A percentile compares a stretch with the other conserved stretches of the same genome.
Conservation (phyloP, 2,329 filamentous ascomycete genomes). For the Aspergillus tamarii region DNA sequence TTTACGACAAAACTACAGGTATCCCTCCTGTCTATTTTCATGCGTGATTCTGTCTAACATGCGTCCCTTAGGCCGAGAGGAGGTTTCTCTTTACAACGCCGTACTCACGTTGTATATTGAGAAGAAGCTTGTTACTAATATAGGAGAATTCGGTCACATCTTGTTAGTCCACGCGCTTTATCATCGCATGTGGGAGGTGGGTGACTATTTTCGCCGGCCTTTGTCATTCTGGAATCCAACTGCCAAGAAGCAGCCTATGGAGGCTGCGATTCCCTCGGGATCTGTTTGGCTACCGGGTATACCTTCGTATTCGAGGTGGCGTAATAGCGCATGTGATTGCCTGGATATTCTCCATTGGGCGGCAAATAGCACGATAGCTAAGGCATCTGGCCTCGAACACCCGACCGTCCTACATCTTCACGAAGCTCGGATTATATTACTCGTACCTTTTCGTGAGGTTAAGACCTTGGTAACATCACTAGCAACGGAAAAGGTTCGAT, state of each 20-base stretch:
- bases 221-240: conserved; percentile 52
- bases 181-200: conserved; percentile 54
- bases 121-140: conserved; percentile 48
- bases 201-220: conserved; percentile 48
- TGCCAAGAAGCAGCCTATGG: conserved; percentile 42
- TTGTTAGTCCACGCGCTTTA: conserved; percentile 56
- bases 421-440: conserved; percentile 55
- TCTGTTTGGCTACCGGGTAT: conserved; percentile 53
- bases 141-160: conserved; percentile 54
- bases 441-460: conserved; percentile 54
- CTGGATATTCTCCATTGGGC: conserved; percentile 63
- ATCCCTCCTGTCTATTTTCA: conserved; percentile 5
- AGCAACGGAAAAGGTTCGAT: conserved; percentile 34
- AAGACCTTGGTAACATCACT: conserved; percentile 46
- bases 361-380: conserved; percentile 56
- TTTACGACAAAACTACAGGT: conserved; percentile 28
- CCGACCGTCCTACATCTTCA: conserved; percentile 61
- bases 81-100: conserved; percentile 45
- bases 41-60: neutral
- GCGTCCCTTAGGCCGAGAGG: conserved; percentile 23
- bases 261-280: conserved; percentile 36
- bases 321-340: conserved; percentile 48
- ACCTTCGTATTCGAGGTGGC: conserved; percentile 51
- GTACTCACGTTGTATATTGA: conserved; percentile 54
- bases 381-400: conserved; percentile 56